Percentiles rank a stretch among this genome's conserved stretches.
Evolutionary conservation across 495 filamentous ascomycete species (phyloP).

Genomic region (Xylaria longipes): DNA sequence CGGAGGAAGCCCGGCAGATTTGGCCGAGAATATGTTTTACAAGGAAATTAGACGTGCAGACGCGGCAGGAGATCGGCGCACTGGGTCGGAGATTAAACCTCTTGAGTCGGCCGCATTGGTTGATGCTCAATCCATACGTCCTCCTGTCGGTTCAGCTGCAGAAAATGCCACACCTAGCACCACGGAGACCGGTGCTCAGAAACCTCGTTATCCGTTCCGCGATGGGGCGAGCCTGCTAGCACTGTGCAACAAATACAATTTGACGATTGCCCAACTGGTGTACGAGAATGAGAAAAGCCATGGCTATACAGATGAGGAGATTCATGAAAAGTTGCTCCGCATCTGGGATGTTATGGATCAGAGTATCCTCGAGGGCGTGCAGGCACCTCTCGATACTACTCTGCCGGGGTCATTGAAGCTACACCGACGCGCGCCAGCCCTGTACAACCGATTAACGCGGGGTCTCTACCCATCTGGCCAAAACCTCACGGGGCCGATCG

Average conservation of each 20-base stretch:
- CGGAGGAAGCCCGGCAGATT: conserved; percentile 37
- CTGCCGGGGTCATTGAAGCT: conserved; percentile 44
- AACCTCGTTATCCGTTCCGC: conserved; percentile 43
- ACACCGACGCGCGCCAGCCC: conserved; percentile 41
- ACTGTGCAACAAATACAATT: conserved; percentile 43
- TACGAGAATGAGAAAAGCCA: conserved; percentile 47
- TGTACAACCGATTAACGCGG: conserved; percentile 43
- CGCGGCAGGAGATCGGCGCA: conserved; percentile 41
- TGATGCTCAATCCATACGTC: not conserved
- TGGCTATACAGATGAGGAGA: conserved; percentile 45
- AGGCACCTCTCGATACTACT: conserved; percentile 37
- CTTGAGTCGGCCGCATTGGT: conserved; percentile 28
- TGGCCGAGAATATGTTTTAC: conserved; percentile 47
- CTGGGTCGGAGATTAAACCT: conserved; percentile 38
- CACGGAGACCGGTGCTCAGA: conserved; percentile 29
- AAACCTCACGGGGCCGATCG: not conserved
- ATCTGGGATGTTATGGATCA: conserved; percentile 49
- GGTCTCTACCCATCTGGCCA: conserved; percentile 40
- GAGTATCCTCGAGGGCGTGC: conserved; percentile 45
- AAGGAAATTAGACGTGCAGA: conserved; percentile 44
- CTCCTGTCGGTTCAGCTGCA: conserved; percentile 21
- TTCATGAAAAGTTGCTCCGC: conserved; percentile 39
- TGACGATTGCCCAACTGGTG: conserved; percentile 46
- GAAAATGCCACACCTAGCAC: conserved; percentile 22
- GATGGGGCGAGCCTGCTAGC: conserved; percentile 41